A percentile compares a stretch with the other conserved stretches of the same genome.
Conservation (phyloP, 2,329 filamentous ascomycete species). For the Trichoderma hamatum region DNA sequence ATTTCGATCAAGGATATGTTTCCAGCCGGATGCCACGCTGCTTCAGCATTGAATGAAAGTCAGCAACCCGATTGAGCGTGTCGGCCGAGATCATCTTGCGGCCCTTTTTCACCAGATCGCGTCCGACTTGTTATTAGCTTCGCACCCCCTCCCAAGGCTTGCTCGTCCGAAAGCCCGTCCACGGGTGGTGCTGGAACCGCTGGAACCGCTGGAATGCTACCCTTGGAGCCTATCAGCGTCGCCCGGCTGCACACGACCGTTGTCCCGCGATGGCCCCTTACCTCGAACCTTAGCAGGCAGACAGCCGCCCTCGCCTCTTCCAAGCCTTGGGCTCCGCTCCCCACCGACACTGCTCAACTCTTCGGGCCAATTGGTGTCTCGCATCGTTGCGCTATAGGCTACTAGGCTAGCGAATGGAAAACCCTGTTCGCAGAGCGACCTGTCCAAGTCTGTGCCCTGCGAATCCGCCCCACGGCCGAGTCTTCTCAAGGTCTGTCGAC, state of each 20-base stretch:
- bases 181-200: not conserved
- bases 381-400: not conserved
- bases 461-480: not conserved
- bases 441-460: not conserved
- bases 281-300: not conserved
- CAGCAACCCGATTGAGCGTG: constrained; percentile 20
- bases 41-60: constrained; percentile 6
- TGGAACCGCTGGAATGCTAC: constrained; percentile 2
- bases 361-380: not conserved
- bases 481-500: not conserved
- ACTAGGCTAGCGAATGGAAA: not conserved
- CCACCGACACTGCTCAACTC: not conserved
- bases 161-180: not conserved
- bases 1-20: constrained; percentile 2
- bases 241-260: constrained; percentile 16
- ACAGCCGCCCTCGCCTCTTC: constrained; percentile 2
- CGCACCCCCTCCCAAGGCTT: constrained; percentile 10
- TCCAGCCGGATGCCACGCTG: not conserved
- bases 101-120: not conserved
- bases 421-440: constrained; percentile 12
- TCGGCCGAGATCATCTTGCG: constrained; percentile 25
- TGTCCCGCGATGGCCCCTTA: constrained; percentile 2
- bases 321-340: not conserved
- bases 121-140: not conserved
- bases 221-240: constrained; percentile 9